These are phyloP conservation scores for Penicillium sp. DNA, from an alignment of 2,329 filamentous ascomycete species.

Conservation along the genomic window DNA sequence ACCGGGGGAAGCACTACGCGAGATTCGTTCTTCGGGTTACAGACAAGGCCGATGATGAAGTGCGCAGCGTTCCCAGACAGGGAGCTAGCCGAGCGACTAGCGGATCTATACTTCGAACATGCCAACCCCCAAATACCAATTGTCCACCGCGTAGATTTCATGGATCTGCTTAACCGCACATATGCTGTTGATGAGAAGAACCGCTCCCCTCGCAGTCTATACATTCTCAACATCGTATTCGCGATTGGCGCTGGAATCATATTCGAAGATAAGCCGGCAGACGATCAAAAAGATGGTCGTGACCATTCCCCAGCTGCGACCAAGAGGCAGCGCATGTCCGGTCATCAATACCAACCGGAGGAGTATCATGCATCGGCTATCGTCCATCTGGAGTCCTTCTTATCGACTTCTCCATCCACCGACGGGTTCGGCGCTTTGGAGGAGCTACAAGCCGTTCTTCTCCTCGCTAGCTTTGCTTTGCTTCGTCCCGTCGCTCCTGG, in stretches of 20 bases:
- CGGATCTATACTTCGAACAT: constrained; percentile 90
- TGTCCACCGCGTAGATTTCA: constrained; percentile 85
- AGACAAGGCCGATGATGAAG: constrained; percentile 85
- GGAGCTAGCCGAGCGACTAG: constrained; percentile 72
- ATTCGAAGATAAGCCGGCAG: constrained; percentile 58
- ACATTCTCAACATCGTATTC: constrained; percentile 95
- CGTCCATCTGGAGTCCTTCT: constrained; percentile 84
- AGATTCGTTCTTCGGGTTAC: constrained; percentile 95
- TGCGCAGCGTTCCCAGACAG: constrained; percentile 82
- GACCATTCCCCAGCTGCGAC: constrained; percentile 35
- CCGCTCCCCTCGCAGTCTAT: constrained; percentile 79
- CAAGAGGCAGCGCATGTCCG: constrained; percentile 60
- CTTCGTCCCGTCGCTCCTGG: constrained; percentile 90
- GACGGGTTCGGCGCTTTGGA: constrained; percentile 83
- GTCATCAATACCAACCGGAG: constrained; percentile 77
- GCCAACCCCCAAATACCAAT: constrained; percentile 96
- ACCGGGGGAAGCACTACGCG: constrained; percentile 79
- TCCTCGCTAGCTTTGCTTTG: constrained; percentile 89
- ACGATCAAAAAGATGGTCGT: constrained; percentile 29
- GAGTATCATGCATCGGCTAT: constrained; percentile 97
- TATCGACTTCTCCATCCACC: constrained; percentile 66
- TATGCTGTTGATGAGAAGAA: constrained; percentile 72
- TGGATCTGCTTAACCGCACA: constrained; percentile 81
- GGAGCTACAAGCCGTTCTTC: constrained; percentile 88
- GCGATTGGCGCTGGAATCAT: constrained; percentile 95